Evolutionary conservation across 768 basidiomycete genomes (phyloP), one percentile per base, ranked within the genome.

Genomic region (Aureoboletus auriporus): DNA sequence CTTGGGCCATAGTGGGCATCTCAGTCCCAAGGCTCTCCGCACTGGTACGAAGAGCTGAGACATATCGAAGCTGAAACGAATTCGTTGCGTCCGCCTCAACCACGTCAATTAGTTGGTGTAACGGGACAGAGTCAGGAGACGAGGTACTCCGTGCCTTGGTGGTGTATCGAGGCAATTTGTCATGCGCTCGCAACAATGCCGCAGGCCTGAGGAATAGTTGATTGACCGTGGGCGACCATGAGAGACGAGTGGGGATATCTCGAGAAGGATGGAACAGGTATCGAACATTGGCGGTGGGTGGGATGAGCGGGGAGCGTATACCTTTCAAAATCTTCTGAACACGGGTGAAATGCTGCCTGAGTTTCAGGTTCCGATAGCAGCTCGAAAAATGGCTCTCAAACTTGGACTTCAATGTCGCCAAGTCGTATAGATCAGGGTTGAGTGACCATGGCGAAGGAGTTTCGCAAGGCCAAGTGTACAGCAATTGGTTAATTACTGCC

Each of bases 391-490:
- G 10, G 11, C 12, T 6, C 5, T 42, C 35, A 28, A 56, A 26
- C 9, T 39, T 17, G 10, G 37, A 2, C 2, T 10, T 16, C 16
- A 60, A 30, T 8, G 2, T 16, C 17, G 26, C 8, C 4, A 46
- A 23, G n/a, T 60, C 36, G 8, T 50, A 55, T 11, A 36, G 35
- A 10, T 46, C 35, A 17, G 9, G 1, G 33, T 42, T 30, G 20
- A 54, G 46, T 10, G 23, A 35, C 6, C n/a, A 23, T 8, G 43
- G 4, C 5, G 52, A 41, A 29, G 48, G 47, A 1, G 30, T 48
- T 20, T 42, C 28, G n/a, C 45, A 36, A 33, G 62, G 61, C 61
- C 61, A 62, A 27, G 10, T 35, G 6, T 30, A 2, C 5, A 54
- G 14, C 13, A 58, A 42, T 8, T 28, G 5, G 16, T 46, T 7